A percentile compares a stretch with the other conserved stretches of the same genome.
Conservation (phyloP, 345 rosid genomes). For the Syzygium oleosum region DNA sequence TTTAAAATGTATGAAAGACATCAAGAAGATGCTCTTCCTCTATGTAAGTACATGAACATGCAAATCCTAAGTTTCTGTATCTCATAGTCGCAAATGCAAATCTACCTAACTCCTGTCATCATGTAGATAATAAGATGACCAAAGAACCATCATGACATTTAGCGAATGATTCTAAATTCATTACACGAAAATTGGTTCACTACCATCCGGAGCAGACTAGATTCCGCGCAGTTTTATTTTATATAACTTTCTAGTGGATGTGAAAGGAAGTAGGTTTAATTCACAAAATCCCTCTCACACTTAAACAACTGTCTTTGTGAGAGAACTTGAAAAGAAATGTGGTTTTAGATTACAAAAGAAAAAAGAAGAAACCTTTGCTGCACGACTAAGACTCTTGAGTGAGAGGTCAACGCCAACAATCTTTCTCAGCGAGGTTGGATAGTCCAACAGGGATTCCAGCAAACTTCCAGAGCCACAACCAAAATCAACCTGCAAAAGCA, state of each 20-base stretch:
- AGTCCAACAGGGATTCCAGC: conserved; percentile 68
- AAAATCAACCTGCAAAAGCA: conserved; percentile 60
- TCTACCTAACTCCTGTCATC: not conserved
- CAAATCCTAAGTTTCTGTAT: not conserved
- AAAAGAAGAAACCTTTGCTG: conserved; percentile 61
- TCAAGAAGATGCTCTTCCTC: not conserved
- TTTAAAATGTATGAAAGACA: not conserved
- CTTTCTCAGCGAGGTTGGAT: conserved; percentile 58
- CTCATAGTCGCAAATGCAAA: not conserved
- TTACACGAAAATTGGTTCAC: not conserved
- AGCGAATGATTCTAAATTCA: not conserved
- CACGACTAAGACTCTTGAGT: conserved; percentile 66
- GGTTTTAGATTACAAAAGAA: not conserved
- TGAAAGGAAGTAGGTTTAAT: not conserved
- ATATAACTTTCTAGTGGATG: not conserved
- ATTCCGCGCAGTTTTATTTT: not conserved
- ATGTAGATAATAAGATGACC: not conserved
- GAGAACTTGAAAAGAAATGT: not conserved
- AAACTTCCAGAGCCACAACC: conserved; percentile 97
- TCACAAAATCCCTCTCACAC: not conserved
- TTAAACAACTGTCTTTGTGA: not conserved
- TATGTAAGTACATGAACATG: not conserved
- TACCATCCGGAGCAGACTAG: not conserved
- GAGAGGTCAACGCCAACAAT: conserved; percentile 85
- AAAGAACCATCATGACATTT: not conserved